A percentile compares a stretch with the other conserved stretches of the same genome.
Conservation (phyloP, 2,329 filamentous ascomycete species). For the Pseudopithomyces maydicus region DNA sequence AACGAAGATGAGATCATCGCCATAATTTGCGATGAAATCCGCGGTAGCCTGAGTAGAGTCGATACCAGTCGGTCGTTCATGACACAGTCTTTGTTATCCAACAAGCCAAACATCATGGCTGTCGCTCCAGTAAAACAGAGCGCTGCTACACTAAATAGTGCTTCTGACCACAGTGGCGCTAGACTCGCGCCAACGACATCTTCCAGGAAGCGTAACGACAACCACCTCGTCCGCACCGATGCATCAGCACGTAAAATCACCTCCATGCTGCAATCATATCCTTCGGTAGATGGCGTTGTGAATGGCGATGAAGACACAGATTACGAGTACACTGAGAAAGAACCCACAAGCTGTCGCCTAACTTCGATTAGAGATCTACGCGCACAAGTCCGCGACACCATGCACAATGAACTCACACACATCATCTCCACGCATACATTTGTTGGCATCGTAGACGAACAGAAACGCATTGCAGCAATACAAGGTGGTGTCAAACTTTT, state of each 20-base stretch:
- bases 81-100: constrained; percentile 80
- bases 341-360: constrained; percentile 72
- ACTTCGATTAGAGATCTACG: constrained; percentile 87
- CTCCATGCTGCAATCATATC: constrained; percentile 78
- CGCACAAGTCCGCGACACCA: constrained; percentile 75
- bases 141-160: constrained; percentile 26
- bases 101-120: constrained; percentile 42
- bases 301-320: constrained; percentile 59
- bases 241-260: constrained; percentile 91
- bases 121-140: constrained; percentile 47
- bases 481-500: constrained; percentile 92
- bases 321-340: constrained; percentile 74
- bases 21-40: constrained; percentile 79
- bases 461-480: constrained; percentile 84
- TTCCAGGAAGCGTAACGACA: constrained; percentile 67
- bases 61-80: constrained; percentile 94
- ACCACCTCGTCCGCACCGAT: constrained; percentile 90
- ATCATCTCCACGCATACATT: constrained; percentile 89
- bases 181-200: constrained; percentile 36
- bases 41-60: constrained; percentile 78
- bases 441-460: constrained; percentile 88
- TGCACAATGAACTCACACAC: constrained; percentile 86
- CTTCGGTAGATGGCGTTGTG: constrained; percentile 37
- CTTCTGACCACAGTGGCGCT: constrained; percentile 29
- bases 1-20: constrained; percentile 97